Evolutionary conservation across 345 rosid genomes (phyloP), one percentile per base, ranked within the genome.

Genomic region (Cardamine chenopodiifolia): DNA sequence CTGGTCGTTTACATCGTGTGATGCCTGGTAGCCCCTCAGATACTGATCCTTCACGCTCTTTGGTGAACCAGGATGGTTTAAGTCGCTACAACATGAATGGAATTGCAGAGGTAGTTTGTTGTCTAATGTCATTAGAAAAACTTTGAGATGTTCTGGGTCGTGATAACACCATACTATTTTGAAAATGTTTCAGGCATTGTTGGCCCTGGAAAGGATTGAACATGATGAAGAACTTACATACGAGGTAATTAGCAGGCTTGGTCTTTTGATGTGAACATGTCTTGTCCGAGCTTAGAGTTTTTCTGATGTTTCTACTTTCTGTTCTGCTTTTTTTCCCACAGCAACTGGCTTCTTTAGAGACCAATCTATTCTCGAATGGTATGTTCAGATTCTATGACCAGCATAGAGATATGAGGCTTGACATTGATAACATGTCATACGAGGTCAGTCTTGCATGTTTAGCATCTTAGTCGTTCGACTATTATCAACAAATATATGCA

Each of bases 381-480:
- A 78, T 86, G 73, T 11, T 57, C 40, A 85, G 83, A 77, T 80
- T 90, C 71, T 82, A 86, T 64, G 99, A 95, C 65, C 99, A 83
- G 74, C 97, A 95, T 60, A 86, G 97, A 75, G 97, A 88, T 23
- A 86, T 95, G 99, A 92, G 99, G 81, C 86, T 92, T 72, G 98
- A 95, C 83, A 92, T 95, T 66, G 99, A 95, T 77, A 75, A 88
- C 80, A 92, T 92, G 99, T 90, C 99, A 58, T 95, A 95, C 56
- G 98, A 95, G 99, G 99, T 89, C 29, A 71, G 87, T 80, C 53
- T 28, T 71, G 26, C 14, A 60, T 32, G 40, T 64, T 47, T 45
- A 15, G 54, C 58, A 56, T 35, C 8, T 67, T 31, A 64, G 37
- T 61, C 19, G n/a, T 42, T 63, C 1, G 10, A 12, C 34, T 53